Percentiles rank a stretch among this genome's conserved stretches.
phyloP scores from a whole-genome alignment of 2,329 filamentous ascomycete genomes.

The Arthrinium puccinioides region DNA sequence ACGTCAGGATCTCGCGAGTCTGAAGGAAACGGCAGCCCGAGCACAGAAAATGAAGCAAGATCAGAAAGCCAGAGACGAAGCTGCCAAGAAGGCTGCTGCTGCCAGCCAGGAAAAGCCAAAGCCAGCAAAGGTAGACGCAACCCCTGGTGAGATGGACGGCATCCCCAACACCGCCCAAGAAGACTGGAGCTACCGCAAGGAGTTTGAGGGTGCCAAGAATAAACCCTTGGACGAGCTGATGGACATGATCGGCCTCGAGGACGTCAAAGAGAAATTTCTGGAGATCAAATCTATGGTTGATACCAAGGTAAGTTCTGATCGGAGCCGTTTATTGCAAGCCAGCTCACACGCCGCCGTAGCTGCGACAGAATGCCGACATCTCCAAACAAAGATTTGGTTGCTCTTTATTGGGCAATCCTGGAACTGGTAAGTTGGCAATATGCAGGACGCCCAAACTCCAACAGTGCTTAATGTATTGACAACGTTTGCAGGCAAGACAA shows the following conservation, averaged over 20 bases:
- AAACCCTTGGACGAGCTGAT: constrained; percentile 56
- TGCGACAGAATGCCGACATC: constrained; percentile 50
- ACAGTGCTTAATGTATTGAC: constrained; percentile 11
- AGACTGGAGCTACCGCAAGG: constrained; percentile 59
- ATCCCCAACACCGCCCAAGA: constrained; percentile 25
- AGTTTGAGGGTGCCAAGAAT: constrained; percentile 40
- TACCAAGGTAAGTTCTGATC: constrained; percentile 23
- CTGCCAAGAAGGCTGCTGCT: background rate
- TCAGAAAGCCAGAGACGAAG: constrained; percentile 4
- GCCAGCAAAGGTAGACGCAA: background rate
- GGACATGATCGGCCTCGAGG: constrained; percentile 63
- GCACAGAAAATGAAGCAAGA: constrained; percentile 7
- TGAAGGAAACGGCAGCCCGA: constrained; percentile 25
- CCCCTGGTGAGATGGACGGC: background rate
- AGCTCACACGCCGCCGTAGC: background rate
- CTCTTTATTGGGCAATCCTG: constrained; percentile 64
- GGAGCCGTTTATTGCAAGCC: background rate
- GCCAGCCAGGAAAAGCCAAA: constrained; percentile 2
- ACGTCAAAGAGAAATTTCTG: constrained; percentile 59
- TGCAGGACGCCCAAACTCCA: too few relatives aligned
- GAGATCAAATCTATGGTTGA: constrained; percentile 58
- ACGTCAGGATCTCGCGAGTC: constrained; percentile 33
- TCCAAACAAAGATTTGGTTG: constrained; percentile 53
- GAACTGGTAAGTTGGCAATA: constrained; percentile 63
- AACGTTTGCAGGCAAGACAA: constrained; percentile 55